Percentiles rank a stretch among this genome's conserved stretches.
Evolutionary conservation across 805 yeast genomes (phyloP).

Genomic region (Metschnikowia continentalis): DNA sequence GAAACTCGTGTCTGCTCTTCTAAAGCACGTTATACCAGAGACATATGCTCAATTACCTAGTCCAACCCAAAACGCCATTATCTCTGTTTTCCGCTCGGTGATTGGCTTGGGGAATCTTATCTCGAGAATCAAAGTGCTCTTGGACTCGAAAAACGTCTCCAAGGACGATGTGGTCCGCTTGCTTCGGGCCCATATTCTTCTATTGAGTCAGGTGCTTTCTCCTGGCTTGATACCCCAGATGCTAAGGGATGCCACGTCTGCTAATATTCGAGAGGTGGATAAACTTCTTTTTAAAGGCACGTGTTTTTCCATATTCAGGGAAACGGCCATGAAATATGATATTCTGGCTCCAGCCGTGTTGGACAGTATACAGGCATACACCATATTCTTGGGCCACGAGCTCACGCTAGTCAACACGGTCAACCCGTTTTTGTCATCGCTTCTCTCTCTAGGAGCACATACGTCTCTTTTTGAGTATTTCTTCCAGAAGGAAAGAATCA

Average conservation of each 20-base stretch:
- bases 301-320: slow-evolving; percentile 23
- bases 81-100: slow-evolving; percentile 20
- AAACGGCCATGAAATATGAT: slow-evolving; percentile 15
- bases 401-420: slow-evolving; percentile 15
- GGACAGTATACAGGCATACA: slow-evolving; percentile 19
- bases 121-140: slow-evolving; percentile 10
- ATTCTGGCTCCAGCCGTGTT: slow-evolving; percentile 13
- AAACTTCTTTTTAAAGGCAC: slow-evolving; percentile 35
- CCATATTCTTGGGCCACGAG: slow-evolving; percentile 17
- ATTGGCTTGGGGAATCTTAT: slow-evolving; percentile 32
- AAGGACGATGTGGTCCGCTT: background rate
- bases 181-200: slow-evolving; percentile 10
- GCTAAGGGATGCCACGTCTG: background rate
- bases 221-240: slow-evolving; percentile 14
- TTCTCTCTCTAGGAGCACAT: slow-evolving; percentile 20
- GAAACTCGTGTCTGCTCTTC: slow-evolving; percentile 20
- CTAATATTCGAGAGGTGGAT: slow-evolving; percentile 31
- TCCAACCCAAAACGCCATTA: slow-evolving; percentile 8
- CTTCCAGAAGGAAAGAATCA: slow-evolving; percentile 13
- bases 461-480: slow-evolving; percentile 21
- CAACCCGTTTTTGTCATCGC: slow-evolving; percentile 20
- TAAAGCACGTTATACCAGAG: slow-evolving; percentile 34
- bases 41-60: slow-evolving; percentile 21
- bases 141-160: slow-evolving; percentile 13
- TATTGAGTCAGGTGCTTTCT: slow-evolving; percentile 16